Evolutionary conservation across 164 flowering plant species (phyloP).

Genomic region (Chimonanthus salicifolius): DNA sequence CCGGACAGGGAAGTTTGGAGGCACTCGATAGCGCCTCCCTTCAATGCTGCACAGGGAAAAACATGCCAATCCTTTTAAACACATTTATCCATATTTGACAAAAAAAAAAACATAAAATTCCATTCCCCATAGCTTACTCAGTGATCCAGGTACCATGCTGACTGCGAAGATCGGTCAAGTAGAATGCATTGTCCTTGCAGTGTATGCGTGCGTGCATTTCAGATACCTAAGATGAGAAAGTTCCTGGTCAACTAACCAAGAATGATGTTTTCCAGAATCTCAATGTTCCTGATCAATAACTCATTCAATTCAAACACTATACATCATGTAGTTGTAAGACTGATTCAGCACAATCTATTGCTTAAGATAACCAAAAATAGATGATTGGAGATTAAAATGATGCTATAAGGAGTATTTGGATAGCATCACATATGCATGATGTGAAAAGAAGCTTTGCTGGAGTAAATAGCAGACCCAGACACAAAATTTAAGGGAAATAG

Average conservation of each 20-base stretch:
- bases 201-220: slow-evolving; percentile 62
- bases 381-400: not conserved
- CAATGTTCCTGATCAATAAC: not conserved
- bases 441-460: not conserved
- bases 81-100: not conserved
- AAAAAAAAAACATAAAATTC: not conserved
- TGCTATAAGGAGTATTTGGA: not conserved
- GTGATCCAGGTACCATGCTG: slow-evolving; percentile 82
- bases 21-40: slow-evolving; percentile 54
- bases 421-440: not conserved
- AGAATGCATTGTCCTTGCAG: slow-evolving; percentile 74
- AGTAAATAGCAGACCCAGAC: not conserved
- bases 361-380: not conserved
- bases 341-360: not conserved
- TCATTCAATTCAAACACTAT: not conserved
- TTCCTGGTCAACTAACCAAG: not conserved
- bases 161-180: slow-evolving; percentile 68
- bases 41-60: slow-evolving; percentile 52
- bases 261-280: not conserved
- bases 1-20: slow-evolving; percentile 69
- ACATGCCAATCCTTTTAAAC: not conserved
- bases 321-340: not conserved
- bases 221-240: slow-evolving; percentile 49
- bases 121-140: slow-evolving; percentile 44
- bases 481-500: not conserved